A percentile compares a stretch with the other conserved stretches of the same genome.
Conservation (phyloP, 2,329 filamentous ascomycete species). For the Ceratocystis diversiconidia region DNA sequence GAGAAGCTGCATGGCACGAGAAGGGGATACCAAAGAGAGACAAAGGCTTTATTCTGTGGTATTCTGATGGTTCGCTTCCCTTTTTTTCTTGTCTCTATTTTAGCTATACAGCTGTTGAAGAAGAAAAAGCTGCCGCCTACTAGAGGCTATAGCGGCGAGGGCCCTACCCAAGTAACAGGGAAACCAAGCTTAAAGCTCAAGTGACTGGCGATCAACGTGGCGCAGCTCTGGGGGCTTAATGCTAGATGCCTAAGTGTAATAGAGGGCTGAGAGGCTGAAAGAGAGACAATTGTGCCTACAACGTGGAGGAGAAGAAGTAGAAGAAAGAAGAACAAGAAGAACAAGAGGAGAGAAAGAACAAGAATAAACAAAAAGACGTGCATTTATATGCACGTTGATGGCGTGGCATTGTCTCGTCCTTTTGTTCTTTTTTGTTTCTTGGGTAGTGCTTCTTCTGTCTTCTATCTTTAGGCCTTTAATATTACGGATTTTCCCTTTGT, state of each 20-base stretch:
- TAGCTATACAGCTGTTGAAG: background rate
- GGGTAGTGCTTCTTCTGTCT: background rate
- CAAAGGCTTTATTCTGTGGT: too few relatives aligned
- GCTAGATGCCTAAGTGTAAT: background rate
- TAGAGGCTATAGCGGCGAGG: background rate
- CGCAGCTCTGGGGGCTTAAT: background rate
- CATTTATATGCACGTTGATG: too few relatives aligned
- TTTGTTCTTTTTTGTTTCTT: background rate
- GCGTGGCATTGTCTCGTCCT: background rate
- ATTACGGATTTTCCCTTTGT: too few relatives aligned
- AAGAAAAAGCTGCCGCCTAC: background rate
- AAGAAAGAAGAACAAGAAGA: background rate
- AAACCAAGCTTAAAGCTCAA: background rate
- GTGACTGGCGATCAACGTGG: slow-evolving; percentile 3
- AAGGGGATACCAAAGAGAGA: background rate
- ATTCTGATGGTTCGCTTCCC: background rate
- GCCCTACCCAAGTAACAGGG: background rate
- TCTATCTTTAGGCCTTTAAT: too few relatives aligned
- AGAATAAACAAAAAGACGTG: background rate
- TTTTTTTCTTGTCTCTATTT: background rate
- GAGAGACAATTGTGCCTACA: background rate
- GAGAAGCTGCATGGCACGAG: background rate
- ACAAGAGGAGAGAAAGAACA: background rate
- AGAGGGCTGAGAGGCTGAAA: too few relatives aligned
- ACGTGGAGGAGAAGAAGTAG: background rate